Evolutionary conservation across 2,329 filamentous ascomycete species (phyloP), one percentile per base, ranked within the genome.

Genomic region (Sclerotinia borealis): DNA sequence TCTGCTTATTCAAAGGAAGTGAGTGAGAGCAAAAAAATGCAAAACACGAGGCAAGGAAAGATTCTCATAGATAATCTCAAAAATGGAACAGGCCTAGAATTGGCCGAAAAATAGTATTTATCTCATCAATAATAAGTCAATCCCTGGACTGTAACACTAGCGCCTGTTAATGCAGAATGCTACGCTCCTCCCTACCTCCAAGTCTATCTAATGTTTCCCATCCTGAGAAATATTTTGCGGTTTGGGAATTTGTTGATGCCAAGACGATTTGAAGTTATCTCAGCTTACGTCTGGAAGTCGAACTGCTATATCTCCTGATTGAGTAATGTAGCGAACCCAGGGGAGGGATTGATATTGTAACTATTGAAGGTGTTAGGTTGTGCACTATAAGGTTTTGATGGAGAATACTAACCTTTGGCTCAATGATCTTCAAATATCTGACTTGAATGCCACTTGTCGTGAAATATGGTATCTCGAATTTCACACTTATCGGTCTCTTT

Each of bases 391-490:
- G 47, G 7, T 11, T 45, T 13, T 41, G 61, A 10, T 63, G 36
- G 49, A 41, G 6, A 7, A 1, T 50, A 77, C 85, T 73, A 80
- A 96, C 93, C 91, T 99, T 99, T 52, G 95, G 95, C 79, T 99
- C 95, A 68, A 96, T 98, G 74, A 99, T 99, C 84, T 99, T 99
- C 76, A 99, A 79, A 77, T 99, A 99, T 73, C 95, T 86, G 72
- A 99, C 95, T 78, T 99, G 96, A 71, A 99, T 99, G 68, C 95
- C 95, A 79, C 91, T 96, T 3, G 96, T 99, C n/a, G 95, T 99
- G 76, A 99, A 99, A 79, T 99, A 99, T n/a, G 95, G 95, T 74
- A 99, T 99, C 81, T 99, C 95, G 76, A 99, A 99, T 80, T 99
- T 99, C 80, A 99, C 95, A 77, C 93, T 93, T 73, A 99, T 99